Evolutionary conservation across 2,329 filamentous ascomycete species (phyloP).

Genomic region (Fusarium siculi): DNA sequence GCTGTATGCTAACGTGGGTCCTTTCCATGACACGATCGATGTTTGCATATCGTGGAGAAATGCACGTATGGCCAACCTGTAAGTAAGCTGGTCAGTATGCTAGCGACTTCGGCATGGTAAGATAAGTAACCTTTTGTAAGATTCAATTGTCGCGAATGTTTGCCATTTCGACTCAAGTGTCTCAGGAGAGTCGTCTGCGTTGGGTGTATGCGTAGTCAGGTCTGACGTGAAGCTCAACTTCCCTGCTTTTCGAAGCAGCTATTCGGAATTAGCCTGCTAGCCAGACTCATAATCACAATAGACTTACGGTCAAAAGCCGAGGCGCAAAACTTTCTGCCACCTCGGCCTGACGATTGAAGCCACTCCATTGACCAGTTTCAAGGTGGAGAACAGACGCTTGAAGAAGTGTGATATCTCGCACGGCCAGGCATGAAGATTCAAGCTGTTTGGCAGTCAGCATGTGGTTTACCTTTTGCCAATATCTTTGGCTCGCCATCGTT

Average conservation of each 20-base stretch:
- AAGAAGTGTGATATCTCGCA: slow-evolving; percentile 34
- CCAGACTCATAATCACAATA: background rate
- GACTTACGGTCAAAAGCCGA: slow-evolving; percentile 33
- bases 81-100: slow-evolving; percentile 16
- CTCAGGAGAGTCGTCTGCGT: slow-evolving; percentile 24
- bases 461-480: background rate
- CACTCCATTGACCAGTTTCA: slow-evolving; percentile 40
- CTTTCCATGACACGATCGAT: slow-evolving; percentile 37
- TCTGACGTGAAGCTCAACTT: slow-evolving; percentile 37
- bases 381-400: slow-evolving; percentile 40
- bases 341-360: slow-evolving; percentile 36
- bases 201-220: slow-evolving; percentile 22
- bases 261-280: slow-evolving; percentile 2
- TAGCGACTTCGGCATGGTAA: background rate
- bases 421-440: slow-evolving; percentile 13
- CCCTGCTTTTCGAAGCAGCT: slow-evolving; percentile 39
- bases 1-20: slow-evolving; percentile 35
- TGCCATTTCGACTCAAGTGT: slow-evolving; percentile 38
- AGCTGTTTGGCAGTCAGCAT: slow-evolving; percentile 16
- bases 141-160: slow-evolving; percentile 32
- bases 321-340: slow-evolving; percentile 31
- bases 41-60: slow-evolving; percentile 41
- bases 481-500: background rate
- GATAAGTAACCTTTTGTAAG: slow-evolving; percentile 36
- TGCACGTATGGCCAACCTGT: slow-evolving; percentile 37